Percentiles rank a stretch among this genome's conserved stretches.
Conservation (phyloP, 2,329 filamentous ascomycete genomes). For the Fusarium foetens region DNA sequence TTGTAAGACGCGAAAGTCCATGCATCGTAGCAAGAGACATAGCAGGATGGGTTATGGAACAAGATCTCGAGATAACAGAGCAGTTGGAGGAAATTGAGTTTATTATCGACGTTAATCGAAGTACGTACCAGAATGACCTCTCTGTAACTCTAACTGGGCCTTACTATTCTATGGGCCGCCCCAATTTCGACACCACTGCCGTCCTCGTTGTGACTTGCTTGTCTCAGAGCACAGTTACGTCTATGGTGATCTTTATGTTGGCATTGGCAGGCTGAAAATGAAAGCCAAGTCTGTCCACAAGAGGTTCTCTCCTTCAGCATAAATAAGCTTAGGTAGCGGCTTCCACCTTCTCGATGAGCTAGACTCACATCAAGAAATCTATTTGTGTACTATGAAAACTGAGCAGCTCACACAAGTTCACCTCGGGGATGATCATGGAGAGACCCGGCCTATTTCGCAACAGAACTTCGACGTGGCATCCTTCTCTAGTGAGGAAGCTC, state of each 20-base stretch:
- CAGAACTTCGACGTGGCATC: constrained; percentile 65
- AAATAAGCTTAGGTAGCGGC: background rate
- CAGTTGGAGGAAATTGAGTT: background rate
- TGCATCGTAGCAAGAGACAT: background rate
- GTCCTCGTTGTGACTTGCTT: background rate
- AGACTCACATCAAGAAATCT: rapidly evolving
- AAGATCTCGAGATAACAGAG: too few species aligned
- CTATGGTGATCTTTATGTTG: rapidly evolving
- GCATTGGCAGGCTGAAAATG: rapidly evolving
- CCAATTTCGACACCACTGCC: background rate
- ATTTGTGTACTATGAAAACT: background rate
- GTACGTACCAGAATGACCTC: background rate
- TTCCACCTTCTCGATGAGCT: background rate
- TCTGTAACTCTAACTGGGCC: background rate
- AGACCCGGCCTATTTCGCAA: constrained; percentile 5
- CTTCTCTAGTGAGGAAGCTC: constrained; percentile 35
- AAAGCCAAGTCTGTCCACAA: background rate
- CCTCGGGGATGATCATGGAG: constrained; percentile 10
- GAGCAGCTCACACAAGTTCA: constrained; percentile 35
- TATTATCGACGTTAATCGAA: background rate
- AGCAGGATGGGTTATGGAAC: background rate
- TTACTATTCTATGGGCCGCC: too few species aligned
- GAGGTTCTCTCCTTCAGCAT: background rate
- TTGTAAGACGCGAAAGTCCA: background rate
- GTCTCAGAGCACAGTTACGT: rapidly evolving